Conservation (phyloP, 371 early-diverging fungal genomes). For the Mucor indicus region DNA sequence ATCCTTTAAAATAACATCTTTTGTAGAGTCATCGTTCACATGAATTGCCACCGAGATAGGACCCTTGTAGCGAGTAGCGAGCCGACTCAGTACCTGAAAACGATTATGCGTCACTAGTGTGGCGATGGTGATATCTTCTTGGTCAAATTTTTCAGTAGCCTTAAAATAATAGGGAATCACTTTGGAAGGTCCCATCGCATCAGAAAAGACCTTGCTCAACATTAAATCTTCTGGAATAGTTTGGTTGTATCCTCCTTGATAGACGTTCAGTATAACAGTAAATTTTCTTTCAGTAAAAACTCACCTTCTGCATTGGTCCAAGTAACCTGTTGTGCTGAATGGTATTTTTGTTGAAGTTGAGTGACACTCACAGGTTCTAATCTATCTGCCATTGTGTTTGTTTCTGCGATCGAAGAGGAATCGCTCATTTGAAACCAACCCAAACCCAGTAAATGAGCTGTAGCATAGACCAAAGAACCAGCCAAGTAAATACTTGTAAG, state of each 20-base stretch:
- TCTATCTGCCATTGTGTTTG: not conserved
- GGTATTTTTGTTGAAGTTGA: constrained; percentile 18
- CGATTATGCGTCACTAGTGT: constrained; percentile 51
- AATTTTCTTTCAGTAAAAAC: constrained; percentile 15
- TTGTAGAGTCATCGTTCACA: constrained; percentile 52
- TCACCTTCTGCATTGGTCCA: constrained; percentile 33
- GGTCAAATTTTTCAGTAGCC: constrained; percentile 43
- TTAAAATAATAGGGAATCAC: constrained; percentile 61
- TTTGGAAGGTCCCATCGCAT: constrained; percentile 62
- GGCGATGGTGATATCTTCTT: constrained; percentile 57
- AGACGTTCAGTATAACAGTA: not conserved
- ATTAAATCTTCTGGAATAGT: constrained; percentile 49
- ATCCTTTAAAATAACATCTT: constrained; percentile 44
- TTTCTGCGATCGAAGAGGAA: not conserved
- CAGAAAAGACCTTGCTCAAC: constrained; percentile 60
- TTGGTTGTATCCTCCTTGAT: constrained; percentile 12
- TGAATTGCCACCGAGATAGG: constrained; percentile 59
- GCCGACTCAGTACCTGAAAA: constrained; percentile 36
- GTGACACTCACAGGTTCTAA: constrained; percentile 6
- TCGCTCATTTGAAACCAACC: constrained; percentile 9
- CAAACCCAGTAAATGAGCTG: constrained; percentile 23
- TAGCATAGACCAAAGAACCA: constrained; percentile 19
- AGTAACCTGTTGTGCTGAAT: constrained; percentile 19
- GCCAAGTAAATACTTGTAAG: constrained; percentile 12
- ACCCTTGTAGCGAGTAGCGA: constrained; percentile 15